A percentile compares a stretch with the other conserved stretches of the same genome.
phyloP scores from a whole-genome alignment of 768 basidiomycete species.

The Suillus americanus region DNA sequence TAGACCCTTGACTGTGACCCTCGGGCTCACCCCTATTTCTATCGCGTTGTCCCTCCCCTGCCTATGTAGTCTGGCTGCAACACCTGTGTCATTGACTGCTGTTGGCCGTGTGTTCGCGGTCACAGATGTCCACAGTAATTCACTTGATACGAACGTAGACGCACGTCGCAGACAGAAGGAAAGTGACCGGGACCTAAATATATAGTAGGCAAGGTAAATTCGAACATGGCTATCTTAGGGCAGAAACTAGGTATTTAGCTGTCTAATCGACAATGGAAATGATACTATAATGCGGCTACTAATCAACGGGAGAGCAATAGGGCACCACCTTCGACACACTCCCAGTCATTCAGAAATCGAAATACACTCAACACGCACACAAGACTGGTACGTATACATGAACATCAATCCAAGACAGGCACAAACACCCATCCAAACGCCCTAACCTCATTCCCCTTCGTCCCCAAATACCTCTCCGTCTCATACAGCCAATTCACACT shows the following conservation, averaged over 20 bases:
- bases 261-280: not conserved
- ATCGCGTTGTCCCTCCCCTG: not conserved
- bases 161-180: too few species aligned
- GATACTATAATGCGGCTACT: too few species aligned
- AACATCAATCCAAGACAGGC: conserved; percentile 13
- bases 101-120: too few species aligned
- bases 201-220: not conserved
- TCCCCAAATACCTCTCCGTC: conserved; percentile 59
- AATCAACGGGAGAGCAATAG: too few species aligned
- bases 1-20: not conserved
- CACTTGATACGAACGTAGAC: not conserved
- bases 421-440: conserved; percentile 66
- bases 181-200: too few species aligned
- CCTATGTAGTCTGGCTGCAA: not conserved
- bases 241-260: not conserved
- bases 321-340: not conserved
- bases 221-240: not conserved
- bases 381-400: not conserved
- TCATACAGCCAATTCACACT: conserved; percentile 67
- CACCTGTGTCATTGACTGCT: too few species aligned
- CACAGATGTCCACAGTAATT: not conserved
- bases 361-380: not conserved
- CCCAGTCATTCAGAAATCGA: not conserved
- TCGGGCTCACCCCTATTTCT: not conserved
- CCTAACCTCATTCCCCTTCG: conserved; percentile 55